Evolutionary conservation across 1,284 basidiomycete species (phyloP).

Genomic region (Thecaphora frezii): DNA sequence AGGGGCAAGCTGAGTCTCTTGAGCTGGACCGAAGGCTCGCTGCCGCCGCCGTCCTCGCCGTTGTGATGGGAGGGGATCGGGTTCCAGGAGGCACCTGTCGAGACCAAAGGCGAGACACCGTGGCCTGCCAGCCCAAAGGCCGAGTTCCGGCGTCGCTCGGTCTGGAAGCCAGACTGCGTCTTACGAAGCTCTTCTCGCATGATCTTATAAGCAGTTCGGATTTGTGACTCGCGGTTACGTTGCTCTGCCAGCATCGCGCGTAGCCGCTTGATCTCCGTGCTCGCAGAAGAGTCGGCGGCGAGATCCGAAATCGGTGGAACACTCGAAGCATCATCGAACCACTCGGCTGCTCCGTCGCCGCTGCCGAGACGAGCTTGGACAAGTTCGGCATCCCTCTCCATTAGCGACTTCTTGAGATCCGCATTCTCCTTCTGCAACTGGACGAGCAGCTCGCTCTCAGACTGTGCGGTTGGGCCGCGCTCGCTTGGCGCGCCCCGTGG

Average conservation of each 20-base stretch:
- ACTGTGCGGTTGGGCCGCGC: too few species aligned
- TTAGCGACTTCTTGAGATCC: background rate
- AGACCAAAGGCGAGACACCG: background rate
- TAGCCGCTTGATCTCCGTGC: constrained; percentile 15
- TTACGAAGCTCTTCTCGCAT: constrained; percentile 47
- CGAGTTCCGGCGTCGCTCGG: constrained; percentile 25
- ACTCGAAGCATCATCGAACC: background rate
- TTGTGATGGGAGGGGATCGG: background rate
- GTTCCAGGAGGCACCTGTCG: background rate
- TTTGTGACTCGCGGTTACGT: constrained; percentile 37
- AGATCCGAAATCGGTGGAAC: background rate
- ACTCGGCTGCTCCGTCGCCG: background rate
- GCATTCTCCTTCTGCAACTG: background rate
- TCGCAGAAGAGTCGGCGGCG: background rate
- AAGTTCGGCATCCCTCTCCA: background rate
- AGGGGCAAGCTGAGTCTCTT: constrained; percentile 34
- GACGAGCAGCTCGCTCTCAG: background rate
- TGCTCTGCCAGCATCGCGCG: constrained; percentile 30
- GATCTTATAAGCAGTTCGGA: constrained; percentile 42
- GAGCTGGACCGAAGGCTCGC: constrained; percentile 12
- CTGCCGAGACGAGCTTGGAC: background rate
- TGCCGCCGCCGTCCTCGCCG: background rate
- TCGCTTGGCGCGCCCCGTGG: too few species aligned
- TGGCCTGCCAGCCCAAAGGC: background rate
- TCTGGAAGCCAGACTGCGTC: constrained; percentile 13